Percentiles rank a stretch among this genome's conserved stretches.
Evolutionary conservation across 352 stramenopile genomes (phyloP).

Genomic region (Pilasporangium apinafurcum): DNA sequence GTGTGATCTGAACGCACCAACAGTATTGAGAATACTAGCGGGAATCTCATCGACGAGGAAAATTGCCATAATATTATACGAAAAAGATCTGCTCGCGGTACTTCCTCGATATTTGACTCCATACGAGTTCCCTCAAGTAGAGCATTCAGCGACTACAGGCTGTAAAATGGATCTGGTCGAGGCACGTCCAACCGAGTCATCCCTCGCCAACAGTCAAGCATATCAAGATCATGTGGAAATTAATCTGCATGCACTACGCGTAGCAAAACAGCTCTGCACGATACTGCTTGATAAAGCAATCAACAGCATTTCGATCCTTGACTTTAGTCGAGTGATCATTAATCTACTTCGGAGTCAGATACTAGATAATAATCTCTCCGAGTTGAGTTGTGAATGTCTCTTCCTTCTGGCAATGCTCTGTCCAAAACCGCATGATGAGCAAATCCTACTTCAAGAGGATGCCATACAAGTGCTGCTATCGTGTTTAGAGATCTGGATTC

Average conservation of each 20-base stretch:
- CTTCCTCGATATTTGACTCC: conserved; percentile 33
- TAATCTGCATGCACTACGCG: conserved; percentile 9
- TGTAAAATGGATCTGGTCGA: no score
- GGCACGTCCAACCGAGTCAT: no score
- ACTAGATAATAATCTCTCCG: neutral
- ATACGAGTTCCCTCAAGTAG: neutral
- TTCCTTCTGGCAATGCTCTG: conserved; percentile 32
- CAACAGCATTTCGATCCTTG: conserved; percentile 24
- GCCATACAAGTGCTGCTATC: conserved; percentile 31
- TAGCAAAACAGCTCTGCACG: conserved; percentile 22
- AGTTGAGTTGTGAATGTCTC: conserved; percentile 26
- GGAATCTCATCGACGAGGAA: conserved; percentile 26
- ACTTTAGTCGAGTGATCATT: conserved; percentile 31
- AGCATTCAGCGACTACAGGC: no score
- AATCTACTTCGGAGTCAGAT: conserved; percentile 22
- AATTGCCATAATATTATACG: conserved; percentile 43
- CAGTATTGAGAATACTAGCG: conserved; percentile 32
- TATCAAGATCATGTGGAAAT: conserved; percentile 5
- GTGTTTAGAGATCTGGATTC: conserved; percentile 28
- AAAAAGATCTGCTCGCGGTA: conserved; percentile 42
- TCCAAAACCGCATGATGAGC: conserved; percentile 22
- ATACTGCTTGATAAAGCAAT: conserved; percentile 23
- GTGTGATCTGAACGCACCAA: conserved; percentile 28
- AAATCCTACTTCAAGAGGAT: conserved; percentile 28
- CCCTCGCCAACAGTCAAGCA: neutral